Conservation (phyloP, 1,284 basidiomycete genomes). For the Apiotrichum laibachii region DNA sequence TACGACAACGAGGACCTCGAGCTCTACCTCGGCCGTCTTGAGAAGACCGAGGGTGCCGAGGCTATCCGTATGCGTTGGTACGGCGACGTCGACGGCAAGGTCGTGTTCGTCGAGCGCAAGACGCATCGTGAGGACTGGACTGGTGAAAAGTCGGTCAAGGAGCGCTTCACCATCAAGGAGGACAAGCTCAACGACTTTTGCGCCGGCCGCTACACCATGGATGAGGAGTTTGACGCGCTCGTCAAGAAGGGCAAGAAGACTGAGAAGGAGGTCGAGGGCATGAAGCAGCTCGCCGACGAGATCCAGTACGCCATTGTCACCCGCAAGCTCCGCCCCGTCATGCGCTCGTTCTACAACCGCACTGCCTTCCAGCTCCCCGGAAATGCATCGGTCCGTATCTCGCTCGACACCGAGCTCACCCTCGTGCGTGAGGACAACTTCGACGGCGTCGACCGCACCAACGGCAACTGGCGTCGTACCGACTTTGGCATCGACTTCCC, state of each 20-base stretch:
- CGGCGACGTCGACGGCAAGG: constrained; percentile 78
- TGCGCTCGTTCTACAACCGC: constrained; percentile 99
- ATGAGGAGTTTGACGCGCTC: constrained; percentile 86
- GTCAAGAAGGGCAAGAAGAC: constrained; percentile 91
- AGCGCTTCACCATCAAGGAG: constrained; percentile 95
- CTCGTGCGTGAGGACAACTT: constrained; percentile 96
- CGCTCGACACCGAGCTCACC: constrained; percentile 92
- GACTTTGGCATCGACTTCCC: constrained; percentile 93
- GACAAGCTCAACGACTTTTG: constrained; percentile 91
- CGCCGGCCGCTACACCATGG: constrained; percentile 85
- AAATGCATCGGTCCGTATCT: constrained; percentile 95
- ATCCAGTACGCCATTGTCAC: constrained; percentile 88
- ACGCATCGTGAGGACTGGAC: constrained; percentile 99
- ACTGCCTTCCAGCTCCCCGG: constrained; percentile 98
- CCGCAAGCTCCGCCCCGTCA: constrained; percentile 83
- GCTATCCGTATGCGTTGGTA: constrained; percentile 97
- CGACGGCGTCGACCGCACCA: constrained; percentile 75
- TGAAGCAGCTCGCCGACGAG: constrained; percentile 95
- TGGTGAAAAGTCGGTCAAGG: constrained; percentile 97
- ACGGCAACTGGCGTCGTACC: constrained; percentile 88
- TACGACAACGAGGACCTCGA: constrained; percentile 91
- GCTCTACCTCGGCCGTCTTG: constrained; percentile 93
- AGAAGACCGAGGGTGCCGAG: constrained; percentile 98
- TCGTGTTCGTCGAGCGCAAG: constrained; percentile 95
- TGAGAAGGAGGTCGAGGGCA: constrained; percentile 86